Evolutionary conservation across 1,284 basidiomycete species (phyloP), one percentile per base, ranked within the genome.

Genomic region (Ustanciosporium gigantosporum): DNA sequence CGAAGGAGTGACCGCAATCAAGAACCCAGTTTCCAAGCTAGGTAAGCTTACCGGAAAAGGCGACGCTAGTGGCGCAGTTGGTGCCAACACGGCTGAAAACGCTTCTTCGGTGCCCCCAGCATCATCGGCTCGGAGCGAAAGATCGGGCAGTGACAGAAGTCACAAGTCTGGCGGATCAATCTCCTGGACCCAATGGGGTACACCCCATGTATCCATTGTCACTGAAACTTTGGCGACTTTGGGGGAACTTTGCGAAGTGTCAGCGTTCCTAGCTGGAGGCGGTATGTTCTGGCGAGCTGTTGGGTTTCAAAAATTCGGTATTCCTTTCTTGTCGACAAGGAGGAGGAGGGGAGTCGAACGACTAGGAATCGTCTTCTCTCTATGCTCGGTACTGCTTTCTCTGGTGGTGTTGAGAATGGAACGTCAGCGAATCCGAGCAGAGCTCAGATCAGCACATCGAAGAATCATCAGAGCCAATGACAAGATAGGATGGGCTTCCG

Each of bases 201-300:
- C 29, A 9, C 36, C 51, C 2, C 42, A 50, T 19, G 37, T 62
- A 23, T 25, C 34, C 13, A 17, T 35, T 4, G 38, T 38, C 3
- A 27, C 48, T 8, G 59, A 62, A 15, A 35, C 48, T 5, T 37
- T 62, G 1, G 44, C 44, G 2, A 52, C 48, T 2, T 14, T 61
- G 11, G 69, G 61, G 25, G 69, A 71, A 34, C 60, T 55, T 7
- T 71, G 56, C 48, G 69, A 71, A 43, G 60, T 66, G 11, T 44
- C 53, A 2, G 66, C 69, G 6, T 65, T 68, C 8, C 27, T 68
- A 1, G 48, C 52, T 1, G 69, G 69, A 7, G 50, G 56, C 0
- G 66, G 69, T 5, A 57, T 71, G 36, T 68, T 71, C 21, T 71
- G 69, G 69, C 49, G 53, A 5, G 62, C 60, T 0, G 53, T 71